phyloP scores from a whole-genome alignment of 805 yeast species.

The Cyberlindnera veronae region DNA sequence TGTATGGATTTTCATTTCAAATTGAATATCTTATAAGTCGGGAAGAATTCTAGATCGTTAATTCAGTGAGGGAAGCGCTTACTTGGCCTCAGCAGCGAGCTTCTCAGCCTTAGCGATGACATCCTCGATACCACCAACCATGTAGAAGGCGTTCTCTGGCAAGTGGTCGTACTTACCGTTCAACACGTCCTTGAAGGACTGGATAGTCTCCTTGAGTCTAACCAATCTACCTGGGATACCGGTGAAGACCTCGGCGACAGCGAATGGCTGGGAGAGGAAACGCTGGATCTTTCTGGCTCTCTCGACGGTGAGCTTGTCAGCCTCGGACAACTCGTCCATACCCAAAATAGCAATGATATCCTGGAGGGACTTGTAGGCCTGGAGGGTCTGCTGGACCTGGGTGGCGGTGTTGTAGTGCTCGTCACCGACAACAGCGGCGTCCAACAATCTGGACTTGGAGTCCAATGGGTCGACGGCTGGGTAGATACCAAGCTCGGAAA shows the following conservation, averaged over 20 bases:
- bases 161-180: conserved; percentile 98
- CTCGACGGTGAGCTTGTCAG: conserved; percentile 98
- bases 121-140: conserved; percentile 99
- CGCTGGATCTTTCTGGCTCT: conserved; percentile 99
- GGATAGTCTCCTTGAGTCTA: conserved; percentile 90
- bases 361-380: conserved; percentile 99
- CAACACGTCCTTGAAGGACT: conserved; percentile 94
- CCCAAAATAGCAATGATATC: conserved; percentile 99
- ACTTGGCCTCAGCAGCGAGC: conserved; percentile 89
- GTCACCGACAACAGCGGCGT: conserved; percentile 95
- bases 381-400: conserved; percentile 95
- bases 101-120: conserved; percentile 98
- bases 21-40: conserved; percentile 9
- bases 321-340: conserved; percentile 99
- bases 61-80: conserved; percentile 20
- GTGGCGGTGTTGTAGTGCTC: conserved; percentile 98
- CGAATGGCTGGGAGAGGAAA: conserved; percentile 99
- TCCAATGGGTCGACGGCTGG: conserved; percentile 99
- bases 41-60: conserved; percentile 8
- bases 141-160: conserved; percentile 99
- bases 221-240: conserved; percentile 99
- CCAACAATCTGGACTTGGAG: conserved; percentile 98
- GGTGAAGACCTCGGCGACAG: conserved; percentile 99
- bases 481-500: conserved; percentile 99
- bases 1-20: conserved; percentile 4